Evolutionary conservation across 2,329 filamentous ascomycete species (phyloP).

Genomic region (Alternaria incomplexa): DNA sequence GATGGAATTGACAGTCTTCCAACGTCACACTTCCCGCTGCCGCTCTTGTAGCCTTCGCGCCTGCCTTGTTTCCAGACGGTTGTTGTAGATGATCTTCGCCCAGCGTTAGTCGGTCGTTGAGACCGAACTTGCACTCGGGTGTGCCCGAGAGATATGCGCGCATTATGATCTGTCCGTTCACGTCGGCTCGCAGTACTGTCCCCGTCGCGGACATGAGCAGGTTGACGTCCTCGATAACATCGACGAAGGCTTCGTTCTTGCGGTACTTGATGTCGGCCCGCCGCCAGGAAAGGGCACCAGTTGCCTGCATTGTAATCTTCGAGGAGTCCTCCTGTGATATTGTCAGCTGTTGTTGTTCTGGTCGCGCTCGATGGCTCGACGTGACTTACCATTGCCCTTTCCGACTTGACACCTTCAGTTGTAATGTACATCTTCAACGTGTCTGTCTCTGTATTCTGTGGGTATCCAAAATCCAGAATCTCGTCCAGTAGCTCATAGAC

Average conservation of each 20-base stretch:
- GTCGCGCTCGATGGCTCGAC: not conserved
- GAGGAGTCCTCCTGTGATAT: slow-evolving; percentile 76
- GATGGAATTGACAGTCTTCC: slow-evolving; percentile 98
- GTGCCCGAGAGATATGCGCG: slow-evolving; percentile 95
- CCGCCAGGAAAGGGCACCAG: slow-evolving; percentile 94
- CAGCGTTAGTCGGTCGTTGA: slow-evolving; percentile 93
- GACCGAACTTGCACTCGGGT: slow-evolving; percentile 97
- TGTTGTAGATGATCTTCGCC: slow-evolving; percentile 68
- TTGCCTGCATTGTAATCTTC: slow-evolving; percentile 99
- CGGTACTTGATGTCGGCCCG: slow-evolving; percentile 98
- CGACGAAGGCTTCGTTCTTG: slow-evolving; percentile 99
- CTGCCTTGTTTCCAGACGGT: slow-evolving; percentile 75
- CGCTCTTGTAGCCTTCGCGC: slow-evolving; percentile 89
- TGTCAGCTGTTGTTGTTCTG: slow-evolving; percentile 21
- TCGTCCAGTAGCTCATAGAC: slow-evolving; percentile 98
- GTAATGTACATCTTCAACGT: slow-evolving; percentile 99
- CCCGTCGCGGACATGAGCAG: slow-evolving; percentile 98
- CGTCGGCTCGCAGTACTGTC: slow-evolving; percentile 91
- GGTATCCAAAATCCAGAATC: slow-evolving; percentile 98
- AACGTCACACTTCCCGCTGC: slow-evolving; percentile 94
- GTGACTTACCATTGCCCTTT: slow-evolving; percentile 64
- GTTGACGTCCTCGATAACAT: slow-evolving; percentile 99
- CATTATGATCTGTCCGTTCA: slow-evolving; percentile 98
- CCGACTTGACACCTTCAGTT: slow-evolving; percentile 96
- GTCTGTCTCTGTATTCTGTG: slow-evolving; percentile 98